Conservation (phyloP, 1,284 basidiomycete genomes). For the Boletus sp. region DNA sequence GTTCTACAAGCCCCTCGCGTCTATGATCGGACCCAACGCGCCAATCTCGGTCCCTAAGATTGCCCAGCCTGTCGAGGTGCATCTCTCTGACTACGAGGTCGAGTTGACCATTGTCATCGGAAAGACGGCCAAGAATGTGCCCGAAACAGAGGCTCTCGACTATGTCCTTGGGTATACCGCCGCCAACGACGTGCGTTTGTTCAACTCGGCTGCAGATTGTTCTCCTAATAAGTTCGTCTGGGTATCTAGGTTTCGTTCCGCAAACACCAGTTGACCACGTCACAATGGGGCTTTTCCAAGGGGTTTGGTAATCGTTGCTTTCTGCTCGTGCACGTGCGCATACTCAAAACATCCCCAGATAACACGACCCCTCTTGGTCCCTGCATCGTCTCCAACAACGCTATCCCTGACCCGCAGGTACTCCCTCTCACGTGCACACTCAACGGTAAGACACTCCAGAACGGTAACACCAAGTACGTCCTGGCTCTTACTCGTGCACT, state of each 20-base stretch:
- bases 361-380: constrained; percentile 80
- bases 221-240: not conserved
- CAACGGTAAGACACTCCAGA: constrained; percentile 72
- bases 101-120: constrained; percentile 89
- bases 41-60: constrained; percentile 69
- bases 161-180: constrained; percentile 83
- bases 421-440: constrained; percentile 68
- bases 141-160: constrained; percentile 74
- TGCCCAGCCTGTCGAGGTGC: constrained; percentile 70
- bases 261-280: constrained; percentile 73
- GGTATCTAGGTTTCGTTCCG: constrained; percentile 69
- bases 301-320: constrained; percentile 58
- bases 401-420: constrained; percentile 71
- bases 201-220: not conserved
- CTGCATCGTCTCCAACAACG: constrained; percentile 66
- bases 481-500: not conserved
- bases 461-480: constrained; percentile 71
- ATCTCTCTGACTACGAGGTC: constrained; percentile 86
- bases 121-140: constrained; percentile 76
- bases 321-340: constrained; percentile 18
- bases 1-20: constrained; percentile 79
- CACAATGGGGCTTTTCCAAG: constrained; percentile 88
- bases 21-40: constrained; percentile 73
- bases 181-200: constrained; percentile 71
- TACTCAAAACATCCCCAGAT: constrained; percentile 46